phyloP scores from a whole-genome alignment of 805 yeast genomes.

The Jamesozyma rosinii region DNA sequence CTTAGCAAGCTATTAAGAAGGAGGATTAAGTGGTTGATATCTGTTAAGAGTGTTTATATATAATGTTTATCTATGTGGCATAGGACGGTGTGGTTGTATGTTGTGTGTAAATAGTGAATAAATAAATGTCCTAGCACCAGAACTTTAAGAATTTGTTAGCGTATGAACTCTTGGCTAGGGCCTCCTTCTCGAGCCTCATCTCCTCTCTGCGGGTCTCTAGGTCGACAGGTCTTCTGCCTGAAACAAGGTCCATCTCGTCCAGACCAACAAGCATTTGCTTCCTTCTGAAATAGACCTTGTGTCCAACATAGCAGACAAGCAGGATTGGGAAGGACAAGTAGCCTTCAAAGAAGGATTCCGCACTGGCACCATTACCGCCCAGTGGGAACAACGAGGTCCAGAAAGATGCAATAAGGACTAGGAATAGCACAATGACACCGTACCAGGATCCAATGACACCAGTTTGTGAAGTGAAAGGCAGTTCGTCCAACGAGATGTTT shows the following conservation, averaged over 20 bases:
- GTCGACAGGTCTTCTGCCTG: conserved; percentile 49
- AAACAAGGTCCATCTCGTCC: conserved; percentile 47
- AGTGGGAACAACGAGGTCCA: conserved; percentile 70
- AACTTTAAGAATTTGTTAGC: conserved; percentile 34
- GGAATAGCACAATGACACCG: conserved; percentile 45
- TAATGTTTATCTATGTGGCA: too few species aligned
- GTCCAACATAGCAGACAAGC: conserved; percentile 48
- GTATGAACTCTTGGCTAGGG: conserved; percentile 34
- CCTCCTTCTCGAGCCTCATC: conserved; percentile 38
- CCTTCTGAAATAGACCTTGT: conserved; percentile 42
- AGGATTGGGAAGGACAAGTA: conserved; percentile 62
- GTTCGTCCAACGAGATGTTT: conserved; percentile 51
- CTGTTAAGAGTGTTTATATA: too few species aligned
- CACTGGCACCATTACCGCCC: conserved; percentile 43
- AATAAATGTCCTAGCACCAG: conserved; percentile 44
- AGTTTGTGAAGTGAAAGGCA: conserved; percentile 51
- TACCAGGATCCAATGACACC: conserved; percentile 56
- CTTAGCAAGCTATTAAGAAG: too few species aligned
- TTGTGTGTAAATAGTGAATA: too few species aligned
- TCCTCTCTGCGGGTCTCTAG: conserved; percentile 41
- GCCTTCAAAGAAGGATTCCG: conserved; percentile 50
- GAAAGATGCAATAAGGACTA: conserved; percentile 62
- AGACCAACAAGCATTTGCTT: conserved; percentile 33
- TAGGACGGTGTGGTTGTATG: too few species aligned
- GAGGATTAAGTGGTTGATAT: too few species aligned